These are phyloP conservation scores for Raphanus hybrid DNA, from an alignment of 441 rosid species.

Conservation along the genomic window DNA sequence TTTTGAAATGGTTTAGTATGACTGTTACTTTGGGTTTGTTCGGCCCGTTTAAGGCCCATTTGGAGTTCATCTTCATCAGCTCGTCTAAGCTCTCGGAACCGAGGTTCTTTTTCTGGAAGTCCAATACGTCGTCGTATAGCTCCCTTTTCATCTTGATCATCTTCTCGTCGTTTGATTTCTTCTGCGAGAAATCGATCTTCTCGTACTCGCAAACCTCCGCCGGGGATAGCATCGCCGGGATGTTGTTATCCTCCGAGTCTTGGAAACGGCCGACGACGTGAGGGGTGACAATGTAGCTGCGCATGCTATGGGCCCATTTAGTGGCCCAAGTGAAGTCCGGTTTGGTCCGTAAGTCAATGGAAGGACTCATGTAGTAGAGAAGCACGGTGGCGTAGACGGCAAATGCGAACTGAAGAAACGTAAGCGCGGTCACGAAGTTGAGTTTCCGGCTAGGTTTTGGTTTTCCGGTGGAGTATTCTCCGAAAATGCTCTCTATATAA, in stretches of 20 bases:
- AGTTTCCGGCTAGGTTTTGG: conserved; percentile 49
- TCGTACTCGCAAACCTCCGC: conserved; percentile 83
- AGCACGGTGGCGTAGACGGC: conserved; percentile 92
- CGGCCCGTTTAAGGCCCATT: conserved; percentile 72
- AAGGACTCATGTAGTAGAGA: conserved; percentile 87
- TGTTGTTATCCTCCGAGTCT: conserved; percentile 38
- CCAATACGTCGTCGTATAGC: conserved; percentile 63
- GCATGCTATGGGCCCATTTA: conserved; percentile 75
- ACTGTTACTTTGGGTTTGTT: conserved; percentile 76
- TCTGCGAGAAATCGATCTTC: conserved; percentile 87
- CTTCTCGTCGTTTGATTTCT: conserved; percentile 72
- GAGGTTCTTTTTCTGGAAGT: conserved; percentile 59
- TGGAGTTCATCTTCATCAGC: conserved; percentile 79
- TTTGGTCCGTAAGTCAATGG: conserved; percentile 71
- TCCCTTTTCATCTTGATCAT: conserved; percentile 88
- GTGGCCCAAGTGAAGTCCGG: conserved; percentile 95
- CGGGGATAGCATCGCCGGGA: conserved; percentile 42
- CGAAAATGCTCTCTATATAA: conserved; percentile 74
- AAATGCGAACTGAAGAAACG: conserved; percentile 83
- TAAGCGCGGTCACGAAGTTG: conserved; percentile 65
- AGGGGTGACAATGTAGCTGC: conserved; percentile 69
- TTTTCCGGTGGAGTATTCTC: conserved; percentile 57
- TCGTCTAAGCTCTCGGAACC: conserved; percentile 73
- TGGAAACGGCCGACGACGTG: conserved; percentile 70
- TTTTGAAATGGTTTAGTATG: conserved; percentile 89